These are phyloP conservation scores for Colletotrichum tabaci DNA, from an alignment of 2,329 filamentous ascomycete species.

Conservation along the genomic window DNA sequence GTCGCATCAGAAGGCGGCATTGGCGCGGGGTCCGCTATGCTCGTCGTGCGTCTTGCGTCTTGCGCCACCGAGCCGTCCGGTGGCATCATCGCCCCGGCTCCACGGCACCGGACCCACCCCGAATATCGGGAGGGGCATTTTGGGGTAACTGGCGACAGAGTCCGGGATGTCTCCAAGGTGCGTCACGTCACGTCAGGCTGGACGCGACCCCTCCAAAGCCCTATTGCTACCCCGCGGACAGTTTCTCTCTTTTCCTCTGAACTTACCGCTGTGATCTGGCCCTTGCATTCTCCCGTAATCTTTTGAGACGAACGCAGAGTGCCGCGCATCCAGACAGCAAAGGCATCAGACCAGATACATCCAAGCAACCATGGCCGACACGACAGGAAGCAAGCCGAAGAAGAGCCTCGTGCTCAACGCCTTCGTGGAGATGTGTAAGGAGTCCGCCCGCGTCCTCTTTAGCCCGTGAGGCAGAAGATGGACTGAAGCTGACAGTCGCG, in stretches of 20 bases:
- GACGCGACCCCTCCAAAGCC: constrained; percentile 5
- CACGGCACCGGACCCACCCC: constrained; percentile 39
- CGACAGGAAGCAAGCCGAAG: constrained; percentile 45
- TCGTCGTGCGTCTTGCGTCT: constrained; percentile 33
- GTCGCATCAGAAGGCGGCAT: background rate
- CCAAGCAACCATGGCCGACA: constrained; percentile 26
- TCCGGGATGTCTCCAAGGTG: constrained; percentile 20
- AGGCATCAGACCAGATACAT: background rate
- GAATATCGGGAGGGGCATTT: constrained; percentile 39
- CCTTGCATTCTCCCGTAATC: background rate
- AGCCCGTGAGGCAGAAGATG: background rate
- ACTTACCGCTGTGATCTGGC: background rate
- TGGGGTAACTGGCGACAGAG: constrained; percentile 17
- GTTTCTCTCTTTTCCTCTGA: background rate
- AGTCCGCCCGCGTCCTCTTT: background rate
- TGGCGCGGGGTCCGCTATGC: constrained; percentile 1
- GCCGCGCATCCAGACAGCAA: background rate
- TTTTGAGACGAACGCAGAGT: no score
- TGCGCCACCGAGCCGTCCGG: constrained; percentile 40
- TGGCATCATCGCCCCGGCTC: constrained; percentile 42
- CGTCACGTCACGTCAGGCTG: constrained; percentile 9
- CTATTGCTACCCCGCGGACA: constrained; percentile 14
- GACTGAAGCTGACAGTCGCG: background rate
- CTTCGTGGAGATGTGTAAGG: constrained; percentile 58
- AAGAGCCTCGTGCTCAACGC: constrained; percentile 61